Evolutionary conservation across 2,329 filamentous ascomycete species (phyloP).

Genomic region (Neofusicoccum kwambonambiense): DNA sequence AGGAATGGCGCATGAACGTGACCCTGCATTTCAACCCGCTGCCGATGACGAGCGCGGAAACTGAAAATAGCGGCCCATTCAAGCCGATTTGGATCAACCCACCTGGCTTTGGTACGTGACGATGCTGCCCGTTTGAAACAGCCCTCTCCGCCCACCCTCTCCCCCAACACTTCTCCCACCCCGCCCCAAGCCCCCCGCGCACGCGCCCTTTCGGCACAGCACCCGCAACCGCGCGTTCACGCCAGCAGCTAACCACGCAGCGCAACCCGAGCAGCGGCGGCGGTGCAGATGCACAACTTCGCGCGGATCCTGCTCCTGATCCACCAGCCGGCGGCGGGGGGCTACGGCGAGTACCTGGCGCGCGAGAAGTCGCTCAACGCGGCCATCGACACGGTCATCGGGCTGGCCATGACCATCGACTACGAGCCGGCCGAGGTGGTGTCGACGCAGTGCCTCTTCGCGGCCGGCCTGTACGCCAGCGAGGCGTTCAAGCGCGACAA

Average conservation of each 20-base stretch:
- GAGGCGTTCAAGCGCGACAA: constrained; percentile 25
- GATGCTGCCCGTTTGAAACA: neutral
- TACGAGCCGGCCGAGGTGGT: constrained; percentile 18
- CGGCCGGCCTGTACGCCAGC: constrained; percentile 23
- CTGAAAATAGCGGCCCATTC: constrained; percentile 31
- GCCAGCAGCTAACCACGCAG: constrained; percentile 30
- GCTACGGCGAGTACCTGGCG: constrained; percentile 48
- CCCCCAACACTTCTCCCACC: neutral
- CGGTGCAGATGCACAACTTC: constrained; percentile 54
- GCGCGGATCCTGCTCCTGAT: constrained; percentile 54
- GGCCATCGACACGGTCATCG: constrained; percentile 40
- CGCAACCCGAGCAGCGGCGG: constrained; percentile 36
- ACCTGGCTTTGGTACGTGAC: constrained; percentile 39
- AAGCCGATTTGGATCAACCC: constrained; percentile 54
- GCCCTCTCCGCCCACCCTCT: neutral
- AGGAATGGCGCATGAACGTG: constrained; percentile 51
- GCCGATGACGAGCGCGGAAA: constrained; percentile 25
- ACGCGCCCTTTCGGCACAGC: constrained; percentile 5
- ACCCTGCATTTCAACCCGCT: constrained; percentile 47
- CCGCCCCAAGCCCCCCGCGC: neutral
- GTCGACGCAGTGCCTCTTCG: constrained; percentile 19
- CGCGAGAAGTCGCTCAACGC: constrained; percentile 47
- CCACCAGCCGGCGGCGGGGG: constrained; percentile 52
- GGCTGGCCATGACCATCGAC: constrained; percentile 7
- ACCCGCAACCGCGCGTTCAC: constrained; percentile 21